A percentile compares a stretch with the other conserved stretches of the same genome.
Conservation (phyloP, 768 basidiomycete species). For the Tephrocybe rancida region DNA sequence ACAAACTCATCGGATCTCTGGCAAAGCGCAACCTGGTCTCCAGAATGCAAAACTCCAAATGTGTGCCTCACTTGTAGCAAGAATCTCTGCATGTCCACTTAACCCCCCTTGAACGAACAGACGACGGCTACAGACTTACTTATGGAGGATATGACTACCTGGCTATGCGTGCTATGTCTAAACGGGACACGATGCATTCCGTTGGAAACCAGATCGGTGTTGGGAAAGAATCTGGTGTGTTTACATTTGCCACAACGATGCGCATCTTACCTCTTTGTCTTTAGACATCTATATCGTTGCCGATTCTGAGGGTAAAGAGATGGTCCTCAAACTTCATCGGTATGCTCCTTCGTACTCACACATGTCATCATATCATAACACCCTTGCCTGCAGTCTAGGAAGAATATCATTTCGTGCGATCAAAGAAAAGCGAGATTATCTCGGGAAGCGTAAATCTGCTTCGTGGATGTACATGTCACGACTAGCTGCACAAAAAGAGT, state of each 20-base stretch:
- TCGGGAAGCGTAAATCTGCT: slow-evolving; percentile 93
- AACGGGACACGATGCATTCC: slow-evolving; percentile 84
- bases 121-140: slow-evolving; percentile 95
- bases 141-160: slow-evolving; percentile 99
- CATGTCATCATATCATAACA: neutral
- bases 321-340: slow-evolving; percentile 95
- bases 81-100: neutral
- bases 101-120: slow-evolving; percentile 42
- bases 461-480: slow-evolving; percentile 99
- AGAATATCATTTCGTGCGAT: slow-evolving; percentile 97
- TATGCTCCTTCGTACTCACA: slow-evolving; percentile 29
- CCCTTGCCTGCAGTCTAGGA: slow-evolving; percentile 64
- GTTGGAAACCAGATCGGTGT: slow-evolving; percentile 99
- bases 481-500: slow-evolving; percentile 95
- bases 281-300: slow-evolving; percentile 93
- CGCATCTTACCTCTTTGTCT: no score
- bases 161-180: slow-evolving; percentile 90
- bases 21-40: slow-evolving; percentile 92
- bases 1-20: slow-evolving; percentile 87
- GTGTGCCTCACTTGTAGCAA: slow-evolving; percentile 41
- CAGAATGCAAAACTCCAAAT: slow-evolving; percentile 89
- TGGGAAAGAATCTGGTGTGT: slow-evolving; percentile 92
- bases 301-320: slow-evolving; percentile 78
- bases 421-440: slow-evolving; percentile 95
- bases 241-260: neutral